Percentiles rank a stretch among this genome's conserved stretches.
These are phyloP conservation scores for Lactifluus subvellereus DNA, from an alignment of 768 basidiomycete genomes.

Conservation along the genomic window DNA sequence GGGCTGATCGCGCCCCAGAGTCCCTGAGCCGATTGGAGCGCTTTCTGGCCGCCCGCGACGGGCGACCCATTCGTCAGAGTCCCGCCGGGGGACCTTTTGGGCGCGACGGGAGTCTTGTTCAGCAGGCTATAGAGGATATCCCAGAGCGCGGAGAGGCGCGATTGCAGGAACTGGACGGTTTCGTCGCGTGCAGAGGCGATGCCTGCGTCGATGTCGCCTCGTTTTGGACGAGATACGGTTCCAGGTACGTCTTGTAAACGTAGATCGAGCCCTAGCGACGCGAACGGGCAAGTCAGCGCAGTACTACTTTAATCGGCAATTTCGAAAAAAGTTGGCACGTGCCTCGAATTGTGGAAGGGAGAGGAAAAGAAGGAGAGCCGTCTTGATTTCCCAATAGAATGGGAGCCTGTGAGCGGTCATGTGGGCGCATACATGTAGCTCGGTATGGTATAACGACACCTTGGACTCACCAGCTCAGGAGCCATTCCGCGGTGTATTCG, in stretches of 20 bases:
- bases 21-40: conserved; percentile 5
- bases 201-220: conserved; percentile 55
- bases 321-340: conserved; percentile 17
- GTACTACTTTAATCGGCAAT: neutral
- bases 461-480: conserved; percentile 54
- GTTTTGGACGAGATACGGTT: conserved; percentile 55
- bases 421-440: conserved; percentile 4
- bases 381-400: conserved; percentile 71
- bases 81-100: conserved; percentile 4
- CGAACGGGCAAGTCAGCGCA: neutral
- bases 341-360: conserved; percentile 68
- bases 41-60: conserved; percentile 12
- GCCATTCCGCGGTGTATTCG: conserved; percentile 57
- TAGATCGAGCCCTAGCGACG: conserved; percentile 55
- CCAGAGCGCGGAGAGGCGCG: conserved; percentile 45
- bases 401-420: conserved; percentile 47
- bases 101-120: conserved; percentile 35
- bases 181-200: conserved; percentile 52
- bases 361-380: conserved; percentile 60
- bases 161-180: conserved; percentile 48
- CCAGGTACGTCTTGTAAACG: conserved; percentile 53
- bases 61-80: conserved; percentile 21
- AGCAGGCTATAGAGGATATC: conserved; percentile 41
- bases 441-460: neutral
- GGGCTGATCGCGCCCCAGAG: neutral